Evolutionary conservation across 202 grass and related monocot species (phyloP), one percentile per base, ranked within the genome.

Genomic region (Zoysia matrella): DNA sequence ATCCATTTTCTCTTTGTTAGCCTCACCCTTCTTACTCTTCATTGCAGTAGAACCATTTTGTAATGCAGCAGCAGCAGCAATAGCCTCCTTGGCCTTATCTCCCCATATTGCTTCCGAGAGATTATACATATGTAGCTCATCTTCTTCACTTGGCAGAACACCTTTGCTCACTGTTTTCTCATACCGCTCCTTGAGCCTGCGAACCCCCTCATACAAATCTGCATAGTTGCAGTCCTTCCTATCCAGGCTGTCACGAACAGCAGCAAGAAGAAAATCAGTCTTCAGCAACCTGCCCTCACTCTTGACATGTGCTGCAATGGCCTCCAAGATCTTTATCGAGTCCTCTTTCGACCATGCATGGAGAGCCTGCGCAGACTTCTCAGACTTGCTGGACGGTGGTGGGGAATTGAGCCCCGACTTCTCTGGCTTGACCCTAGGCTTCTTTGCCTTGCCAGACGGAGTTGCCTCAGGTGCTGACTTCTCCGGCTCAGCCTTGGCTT

Each of bases 261-360:
- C 71, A 40, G 74, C 36, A 18, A 63, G 18, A 18, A 63, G 18
- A 0, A 55, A 72, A 7, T 76, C 71, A 1, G 42, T 30, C 7
- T 65, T 52, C 0, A 88, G 92, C n/a, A 89, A 8, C 5, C 1
- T 18, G 0, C 86, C 86, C 6, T 86, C 60, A 53, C 48, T 84
- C 41, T 71, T 71, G 44, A 82, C 64, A 11, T 91, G 80, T 5
- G 61, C 53, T 0, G 55, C 82, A 13, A 93, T 14, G 16, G 81
- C 82, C 13, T 76, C 65, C 44, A 94, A 86, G 8, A 93, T 39
- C 46, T 79, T 82, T 12, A 88, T 44, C 75, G 90, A 86, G 14
- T 95, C 90, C 6, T 77, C 76, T 0, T 2, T 6, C 36, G 73
- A 73, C 88, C 92, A 97, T 2, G 65, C 56, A 14, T 79, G 73